phyloP scores from a whole-genome alignment of 2,329 filamentous ascomycete genomes.

The Clonostachys solani region DNA sequence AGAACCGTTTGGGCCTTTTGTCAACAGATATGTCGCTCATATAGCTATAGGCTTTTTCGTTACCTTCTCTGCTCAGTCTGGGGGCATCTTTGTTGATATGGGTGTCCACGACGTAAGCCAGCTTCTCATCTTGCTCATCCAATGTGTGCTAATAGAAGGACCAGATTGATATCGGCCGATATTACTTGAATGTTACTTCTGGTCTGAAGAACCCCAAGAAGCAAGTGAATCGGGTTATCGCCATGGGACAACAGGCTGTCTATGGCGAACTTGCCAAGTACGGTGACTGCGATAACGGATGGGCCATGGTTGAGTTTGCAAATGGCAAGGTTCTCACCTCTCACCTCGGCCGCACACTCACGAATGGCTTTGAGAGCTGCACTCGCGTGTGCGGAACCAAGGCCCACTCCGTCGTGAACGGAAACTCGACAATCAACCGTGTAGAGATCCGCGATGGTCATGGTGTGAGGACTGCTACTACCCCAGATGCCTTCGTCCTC shows the following conservation, averaged over 20 bases:
- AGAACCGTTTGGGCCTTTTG: background rate
- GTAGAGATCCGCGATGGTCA: background rate
- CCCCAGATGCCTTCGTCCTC: constrained; percentile 11
- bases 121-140: background rate
- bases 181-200: constrained; percentile 15
- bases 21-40: too few relatives aligned
- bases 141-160: background rate
- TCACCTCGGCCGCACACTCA: constrained; percentile 24
- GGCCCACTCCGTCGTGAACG: constrained; percentile 15
- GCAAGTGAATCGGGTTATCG: constrained; percentile 20
- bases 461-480: background rate
- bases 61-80: constrained; percentile 21
- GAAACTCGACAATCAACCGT: constrained; percentile 7
- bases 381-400: constrained; percentile 27
- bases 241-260: constrained; percentile 21
- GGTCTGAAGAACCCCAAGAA: constrained; percentile 19
- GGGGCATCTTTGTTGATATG: constrained; percentile 24
- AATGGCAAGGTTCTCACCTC: constrained; percentile 25
- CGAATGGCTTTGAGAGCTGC: constrained; percentile 24
- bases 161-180: constrained; percentile 15
- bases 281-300: constrained; percentile 22
- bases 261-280: constrained; percentile 18
- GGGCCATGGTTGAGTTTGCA: constrained; percentile 26
- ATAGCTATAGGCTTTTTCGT: constrained; percentile 17
- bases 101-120: constrained; percentile 18